Base-by-base conservation (phyloP, 2,329 filamentous ascomycete genomes). In the Beauveria rudraprayagi region DNA sequence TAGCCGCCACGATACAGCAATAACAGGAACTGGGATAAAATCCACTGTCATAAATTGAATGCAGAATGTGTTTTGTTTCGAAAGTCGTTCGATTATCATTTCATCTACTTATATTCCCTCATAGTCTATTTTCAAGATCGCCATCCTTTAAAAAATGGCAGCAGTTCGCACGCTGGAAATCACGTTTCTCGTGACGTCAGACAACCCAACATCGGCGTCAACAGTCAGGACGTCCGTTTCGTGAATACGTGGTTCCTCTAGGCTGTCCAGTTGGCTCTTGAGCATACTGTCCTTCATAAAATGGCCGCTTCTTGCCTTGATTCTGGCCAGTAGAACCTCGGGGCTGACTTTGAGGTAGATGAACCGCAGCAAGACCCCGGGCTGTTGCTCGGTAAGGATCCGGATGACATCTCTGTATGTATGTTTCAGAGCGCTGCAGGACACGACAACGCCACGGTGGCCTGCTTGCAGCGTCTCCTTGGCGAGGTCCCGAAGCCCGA, bases 281-380 rank as follows among this genome's bases (percentile, higher is more conserved):
- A 89, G 84, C 86, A 89, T 89, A 52, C 77, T 77, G 59, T 83
- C 83, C 75, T 88, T 88, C 86, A 89, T 88, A 67, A 87, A 89
- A 67, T 89, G 86, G 30, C 80, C 80, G 69, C 85, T 72, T 52
- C 86, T 78, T 44, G 78, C 77, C 58, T 75, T 77, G n/a, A 89
- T 84, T 1, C 86, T 80, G 60, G 81, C 75, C 65, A 87, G 74
- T 28, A 89, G 75, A 6, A 79, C 74, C 44, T 79, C 76, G 68
- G 86, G 81, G 62, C 78, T 76, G 7, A 85, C 82, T 62, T 80
- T 78, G 41, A 89, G 79, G 71, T 87, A 89, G 61, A 89, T 77
- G 66, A 89, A 89, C 68, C 88, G 85, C 50, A 89, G 77, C 61
- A 77, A 73, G 16, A 82, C 77, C 10, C 72, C 75, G 8, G 80